Conservation (phyloP, 768 basidiomycete genomes). For the Boletus insuetus region DNA sequence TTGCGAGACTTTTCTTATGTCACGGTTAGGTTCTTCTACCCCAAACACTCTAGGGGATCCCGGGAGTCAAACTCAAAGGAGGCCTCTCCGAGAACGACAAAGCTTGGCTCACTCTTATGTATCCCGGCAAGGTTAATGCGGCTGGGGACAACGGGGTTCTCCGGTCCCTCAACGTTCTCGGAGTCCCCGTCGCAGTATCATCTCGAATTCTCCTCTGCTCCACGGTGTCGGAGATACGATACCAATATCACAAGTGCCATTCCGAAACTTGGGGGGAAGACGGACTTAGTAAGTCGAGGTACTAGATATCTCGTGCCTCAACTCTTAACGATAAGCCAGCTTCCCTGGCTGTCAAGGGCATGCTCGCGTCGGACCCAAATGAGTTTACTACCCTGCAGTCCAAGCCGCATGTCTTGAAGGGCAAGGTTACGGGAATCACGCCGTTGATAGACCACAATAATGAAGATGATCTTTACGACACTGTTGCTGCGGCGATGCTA, state of each 20-base stretch:
- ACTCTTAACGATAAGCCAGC: neutral
- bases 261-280: too few species aligned
- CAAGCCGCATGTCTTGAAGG: neutral
- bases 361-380: rapidly evolving
- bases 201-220: neutral
- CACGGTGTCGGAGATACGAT: neutral
- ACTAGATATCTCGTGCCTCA: neutral
- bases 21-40: neutral
- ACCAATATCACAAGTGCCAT: neutral
- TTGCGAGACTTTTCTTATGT: neutral
- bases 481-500: neutral
- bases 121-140: neutral
- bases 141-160: neutral
- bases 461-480: neutral
- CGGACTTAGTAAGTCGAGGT: neutral
- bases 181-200: neutral
- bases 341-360: neutral
- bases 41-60: too few species aligned
- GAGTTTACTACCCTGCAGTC: too few species aligned
- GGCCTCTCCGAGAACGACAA: neutral
- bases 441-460: neutral
- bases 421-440: neutral
- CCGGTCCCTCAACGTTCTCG: neutral
- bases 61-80: neutral
- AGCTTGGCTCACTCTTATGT: neutral